These are phyloP conservation scores for Scortechinia acanthostroma DNA, from an alignment of 2,329 filamentous ascomycete species.

Conservation along the genomic window DNA sequence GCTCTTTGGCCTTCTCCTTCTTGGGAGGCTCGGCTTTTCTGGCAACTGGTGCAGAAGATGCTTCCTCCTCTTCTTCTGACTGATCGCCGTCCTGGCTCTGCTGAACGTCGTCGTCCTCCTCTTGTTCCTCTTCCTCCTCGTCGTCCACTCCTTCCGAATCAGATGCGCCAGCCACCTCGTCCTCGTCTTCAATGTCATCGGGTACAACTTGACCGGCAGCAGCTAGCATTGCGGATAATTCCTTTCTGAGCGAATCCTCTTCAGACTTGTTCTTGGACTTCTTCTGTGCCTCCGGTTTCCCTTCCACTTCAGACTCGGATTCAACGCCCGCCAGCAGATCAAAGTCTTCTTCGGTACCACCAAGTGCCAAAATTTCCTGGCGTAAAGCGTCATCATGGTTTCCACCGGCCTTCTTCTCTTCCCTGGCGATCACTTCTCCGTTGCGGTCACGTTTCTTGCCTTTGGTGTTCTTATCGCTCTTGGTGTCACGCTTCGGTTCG, in stretches of 20 bases:
- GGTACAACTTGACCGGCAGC: constrained; percentile 3
- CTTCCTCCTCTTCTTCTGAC: neutral
- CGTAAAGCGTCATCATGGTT: constrained; percentile 20
- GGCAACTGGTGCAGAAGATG: neutral
- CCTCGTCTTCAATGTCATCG: constrained; percentile 6
- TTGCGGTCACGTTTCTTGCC: constrained; percentile 35
- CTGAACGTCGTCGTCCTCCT: constrained; percentile 2
- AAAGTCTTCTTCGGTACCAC: constrained; percentile 37
- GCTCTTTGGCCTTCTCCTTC: too few relatives aligned
- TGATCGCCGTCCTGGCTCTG: neutral
- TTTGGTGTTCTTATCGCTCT: constrained; percentile 9
- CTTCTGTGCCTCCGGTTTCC: constrained; percentile 5
- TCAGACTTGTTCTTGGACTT: constrained; percentile 4
- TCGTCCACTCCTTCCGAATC: neutral
- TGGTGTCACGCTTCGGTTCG: constrained; percentile 13
- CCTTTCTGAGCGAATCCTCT: neutral
- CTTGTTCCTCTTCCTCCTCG: constrained; percentile 1
- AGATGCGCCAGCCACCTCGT: constrained; percentile 3
- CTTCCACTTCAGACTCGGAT: constrained; percentile 35
- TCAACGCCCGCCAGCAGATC: constrained; percentile 30
- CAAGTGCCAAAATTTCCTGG: constrained; percentile 32
- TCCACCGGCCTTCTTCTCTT: constrained; percentile 16
- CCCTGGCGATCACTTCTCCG: constrained; percentile 28
- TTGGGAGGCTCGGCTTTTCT: neutral
- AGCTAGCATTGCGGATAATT: constrained; percentile 4